Evolutionary conservation across 2,329 filamentous ascomycete genomes (phyloP).

Genomic region (Hymenoscyphus occultus): DNA sequence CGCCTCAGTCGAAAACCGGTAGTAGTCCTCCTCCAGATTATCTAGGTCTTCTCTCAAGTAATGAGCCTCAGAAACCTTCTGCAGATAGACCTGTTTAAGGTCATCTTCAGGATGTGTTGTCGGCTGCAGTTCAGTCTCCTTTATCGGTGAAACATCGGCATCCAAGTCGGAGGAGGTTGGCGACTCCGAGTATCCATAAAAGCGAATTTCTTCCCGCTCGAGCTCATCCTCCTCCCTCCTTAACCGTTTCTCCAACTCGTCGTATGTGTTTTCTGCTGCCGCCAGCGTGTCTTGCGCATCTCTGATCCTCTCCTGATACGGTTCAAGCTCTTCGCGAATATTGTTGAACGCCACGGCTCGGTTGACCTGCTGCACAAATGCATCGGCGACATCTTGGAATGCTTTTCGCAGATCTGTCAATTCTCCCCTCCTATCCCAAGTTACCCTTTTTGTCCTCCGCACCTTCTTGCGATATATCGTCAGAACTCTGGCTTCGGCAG

Average conservation of each 20-base stretch:
- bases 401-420: conserved; percentile 18
- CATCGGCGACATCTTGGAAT: conserved; percentile 18
- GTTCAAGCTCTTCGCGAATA: conserved; percentile 14
- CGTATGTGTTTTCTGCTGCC: conserved; percentile 22
- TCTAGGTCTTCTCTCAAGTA: conserved; percentile 17
- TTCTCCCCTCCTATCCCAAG: conserved; percentile 15
- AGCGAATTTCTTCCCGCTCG: conserved; percentile 26
- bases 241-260: conserved; percentile 20
- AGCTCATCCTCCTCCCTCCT: conserved; percentile 23
- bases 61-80: conserved; percentile 11
- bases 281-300: conserved; percentile 23
- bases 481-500: conserved; percentile 22
- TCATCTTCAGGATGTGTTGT: conserved; percentile 12
- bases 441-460: conserved; percentile 18
- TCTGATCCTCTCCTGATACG: conserved; percentile 22
- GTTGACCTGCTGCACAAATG: conserved; percentile 20
- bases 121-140: conserved; percentile 5
- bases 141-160: conserved; percentile 19
- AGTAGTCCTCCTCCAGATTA: conserved; percentile 15
- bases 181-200: conserved; percentile 22
- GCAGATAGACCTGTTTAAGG: conserved; percentile 15
- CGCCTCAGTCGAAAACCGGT: conserved; percentile 16
- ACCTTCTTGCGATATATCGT: conserved; percentile 22
- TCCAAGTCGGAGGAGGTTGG: conserved; percentile 14
- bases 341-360: conserved; percentile 20